phyloP scores from a whole-genome alignment of 108 stramenopile species.

The Pseudonitzschia multiseries region DNA sequence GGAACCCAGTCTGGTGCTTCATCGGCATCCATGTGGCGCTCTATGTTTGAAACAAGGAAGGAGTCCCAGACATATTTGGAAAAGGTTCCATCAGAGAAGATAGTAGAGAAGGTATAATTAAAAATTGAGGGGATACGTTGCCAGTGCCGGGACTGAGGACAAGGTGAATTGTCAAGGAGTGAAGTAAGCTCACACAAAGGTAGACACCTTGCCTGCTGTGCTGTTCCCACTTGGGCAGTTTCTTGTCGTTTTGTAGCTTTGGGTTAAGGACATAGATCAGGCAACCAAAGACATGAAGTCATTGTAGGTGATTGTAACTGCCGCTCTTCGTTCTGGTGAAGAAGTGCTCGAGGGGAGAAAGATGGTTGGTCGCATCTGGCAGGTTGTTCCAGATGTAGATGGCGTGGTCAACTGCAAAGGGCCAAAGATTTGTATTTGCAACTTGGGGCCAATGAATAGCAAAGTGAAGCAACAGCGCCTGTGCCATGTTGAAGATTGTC shows the following conservation, averaged over 20 bases:
- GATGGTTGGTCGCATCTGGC: constrained; percentile 21
- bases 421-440: constrained; percentile 34
- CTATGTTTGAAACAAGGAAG: too few species aligned
- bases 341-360: constrained; percentile 37
- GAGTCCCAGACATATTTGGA: too few species aligned
- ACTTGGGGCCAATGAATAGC: constrained; percentile 44
- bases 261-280: constrained; percentile 44
- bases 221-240: constrained; percentile 40
- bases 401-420: constrained; percentile 50
- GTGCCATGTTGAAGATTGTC: constrained; percentile 34
- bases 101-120: too few species aligned
- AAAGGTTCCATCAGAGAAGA: too few species aligned
- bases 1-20: too few species aligned
- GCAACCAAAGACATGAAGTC: constrained; percentile 35
- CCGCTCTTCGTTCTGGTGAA: constrained; percentile 26
- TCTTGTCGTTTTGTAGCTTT: constrained; percentile 38
- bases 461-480: constrained; percentile 46
- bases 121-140: constrained; percentile 31
- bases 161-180: constrained; percentile 38
- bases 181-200: constrained; percentile 35
- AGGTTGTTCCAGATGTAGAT: constrained; percentile 39
- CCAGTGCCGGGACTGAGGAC: constrained; percentile 40
- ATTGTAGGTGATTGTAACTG: constrained; percentile 9
- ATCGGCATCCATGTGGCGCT: too few species aligned
- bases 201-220: constrained; percentile 34